Percentiles rank a stretch among this genome's conserved stretches.
Conservation (phyloP, 2,329 filamentous ascomycete genomes). For the Fonsecaea erecta region DNA sequence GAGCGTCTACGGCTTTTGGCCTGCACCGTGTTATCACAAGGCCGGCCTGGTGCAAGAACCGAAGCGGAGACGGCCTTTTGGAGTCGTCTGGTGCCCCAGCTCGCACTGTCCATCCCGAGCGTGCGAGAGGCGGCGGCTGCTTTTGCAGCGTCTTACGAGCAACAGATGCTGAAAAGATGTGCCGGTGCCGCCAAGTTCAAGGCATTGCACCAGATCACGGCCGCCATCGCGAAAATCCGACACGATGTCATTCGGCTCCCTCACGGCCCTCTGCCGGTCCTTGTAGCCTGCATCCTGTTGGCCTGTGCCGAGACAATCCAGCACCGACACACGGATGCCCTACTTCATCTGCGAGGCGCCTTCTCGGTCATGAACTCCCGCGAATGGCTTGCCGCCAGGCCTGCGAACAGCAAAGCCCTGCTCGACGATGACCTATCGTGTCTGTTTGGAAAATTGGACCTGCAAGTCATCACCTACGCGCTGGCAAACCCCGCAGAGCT, state of each 20-base stretch:
- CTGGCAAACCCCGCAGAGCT: not conserved
- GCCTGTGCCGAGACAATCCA: slow-evolving; percentile 19
- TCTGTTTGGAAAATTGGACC: slow-evolving; percentile 15
- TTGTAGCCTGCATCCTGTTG: slow-evolving; percentile 15
- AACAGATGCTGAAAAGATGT: slow-evolving; percentile 12
- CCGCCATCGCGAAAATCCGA: slow-evolving; percentile 9
- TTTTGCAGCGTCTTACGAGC: slow-evolving; percentile 24
- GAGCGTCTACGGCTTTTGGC: slow-evolving; percentile 10
- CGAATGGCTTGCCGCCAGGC: not conserved
- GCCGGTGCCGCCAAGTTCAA: not conserved
- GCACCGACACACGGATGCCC: slow-evolving; percentile 10
- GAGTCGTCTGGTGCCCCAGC: slow-evolving; percentile 13
- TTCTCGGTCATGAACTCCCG: slow-evolving; percentile 6
- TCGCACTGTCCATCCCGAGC: slow-evolving; percentile 4
- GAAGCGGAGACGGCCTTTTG: slow-evolving; percentile 5
- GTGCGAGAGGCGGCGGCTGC: slow-evolving; percentile 20
- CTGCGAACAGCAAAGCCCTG: not conserved
- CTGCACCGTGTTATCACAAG: slow-evolving; percentile 5
- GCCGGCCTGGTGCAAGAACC: slow-evolving; percentile 6
- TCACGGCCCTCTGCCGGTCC: slow-evolving; percentile 10
- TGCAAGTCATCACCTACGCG: slow-evolving; percentile 16
- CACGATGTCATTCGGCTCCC: slow-evolving; percentile 13
- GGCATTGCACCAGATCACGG: slow-evolving; percentile 1
- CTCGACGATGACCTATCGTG: not conserved
- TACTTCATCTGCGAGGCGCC: slow-evolving; percentile 21